phyloP scores from a whole-genome alignment of 139 green algal genomes.

The Coelastrella sp. region DNA sequence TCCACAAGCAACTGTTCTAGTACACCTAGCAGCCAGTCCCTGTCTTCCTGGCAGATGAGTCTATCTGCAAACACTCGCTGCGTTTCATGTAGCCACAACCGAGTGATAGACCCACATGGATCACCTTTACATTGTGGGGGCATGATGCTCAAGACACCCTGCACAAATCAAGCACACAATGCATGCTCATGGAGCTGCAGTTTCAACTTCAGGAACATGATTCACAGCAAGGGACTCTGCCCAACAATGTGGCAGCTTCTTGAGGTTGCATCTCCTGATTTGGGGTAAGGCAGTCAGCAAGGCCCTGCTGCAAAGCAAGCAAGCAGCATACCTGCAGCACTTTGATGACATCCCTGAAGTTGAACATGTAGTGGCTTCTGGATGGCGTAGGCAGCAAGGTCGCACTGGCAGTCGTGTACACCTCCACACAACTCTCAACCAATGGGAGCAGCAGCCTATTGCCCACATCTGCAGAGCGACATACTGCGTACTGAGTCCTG shows the following conservation, averaged over 20 bases:
- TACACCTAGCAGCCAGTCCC: conserved; percentile 61
- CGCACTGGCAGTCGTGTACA: conserved; percentile 65
- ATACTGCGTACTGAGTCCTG: background rate
- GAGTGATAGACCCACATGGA: conserved; percentile 54
- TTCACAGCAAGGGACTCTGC: too few relatives aligned
- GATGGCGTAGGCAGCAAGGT: conserved; percentile 83
- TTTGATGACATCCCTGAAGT: conserved; percentile 84
- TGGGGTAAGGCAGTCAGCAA: too few relatives aligned
- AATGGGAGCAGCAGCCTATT: conserved; percentile 62
- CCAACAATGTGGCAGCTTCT: too few relatives aligned
- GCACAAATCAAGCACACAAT: background rate
- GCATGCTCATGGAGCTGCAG: too few relatives aligned
- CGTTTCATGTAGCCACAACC: conserved; percentile 82
- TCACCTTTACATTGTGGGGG: conserved; percentile 60
- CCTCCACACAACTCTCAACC: conserved; percentile 72
- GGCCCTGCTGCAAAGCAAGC: background rate
- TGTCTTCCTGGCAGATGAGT: conserved; percentile 76
- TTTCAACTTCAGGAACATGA: too few relatives aligned
- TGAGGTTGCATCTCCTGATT: too few relatives aligned
- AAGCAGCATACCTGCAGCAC: conserved; percentile 73
- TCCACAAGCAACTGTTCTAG: conserved; percentile 54
- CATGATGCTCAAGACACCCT: conserved; percentile 74
- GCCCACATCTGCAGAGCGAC: conserved; percentile 54
- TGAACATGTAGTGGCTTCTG: conserved; percentile 92
- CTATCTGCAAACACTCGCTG: conserved; percentile 45